These are phyloP conservation scores for Wilcoxina mikolae DNA, from an alignment of 495 filamentous ascomycete species.

Conservation along the genomic window DNA sequence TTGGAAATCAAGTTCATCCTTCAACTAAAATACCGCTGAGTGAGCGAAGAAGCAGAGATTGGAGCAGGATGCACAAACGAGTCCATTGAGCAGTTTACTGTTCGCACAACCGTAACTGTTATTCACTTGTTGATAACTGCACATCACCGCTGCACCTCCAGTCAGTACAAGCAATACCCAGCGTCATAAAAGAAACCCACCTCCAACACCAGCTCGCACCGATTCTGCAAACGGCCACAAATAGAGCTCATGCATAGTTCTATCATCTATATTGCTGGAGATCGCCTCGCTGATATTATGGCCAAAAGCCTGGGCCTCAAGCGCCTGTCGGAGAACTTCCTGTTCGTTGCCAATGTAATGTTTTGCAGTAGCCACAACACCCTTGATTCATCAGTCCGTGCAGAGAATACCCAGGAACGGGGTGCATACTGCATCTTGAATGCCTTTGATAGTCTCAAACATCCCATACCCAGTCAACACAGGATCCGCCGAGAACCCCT, in stretches of 20 bases:
- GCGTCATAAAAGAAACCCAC: conserved; percentile 87
- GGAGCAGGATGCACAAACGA: conserved; percentile 45
- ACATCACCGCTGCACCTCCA: conserved; percentile 78
- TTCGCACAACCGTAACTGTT: conserved; percentile 77
- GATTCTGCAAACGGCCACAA: conserved; percentile 77
- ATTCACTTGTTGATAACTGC: conserved; percentile 85
- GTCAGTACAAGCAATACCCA: conserved; percentile 56
- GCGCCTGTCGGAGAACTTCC: conserved; percentile 68
- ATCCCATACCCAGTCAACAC: conserved; percentile 62
- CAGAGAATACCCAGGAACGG: neutral
- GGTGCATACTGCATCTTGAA: conserved; percentile 46
- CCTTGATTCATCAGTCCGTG: conserved; percentile 18
- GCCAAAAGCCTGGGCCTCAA: conserved; percentile 35
- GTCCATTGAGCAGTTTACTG: conserved; percentile 53
- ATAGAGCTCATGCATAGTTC: conserved; percentile 88
- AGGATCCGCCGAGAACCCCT: conserved; percentile 61
- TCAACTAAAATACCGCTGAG: conserved; percentile 76
- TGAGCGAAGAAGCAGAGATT: conserved; percentile 29
- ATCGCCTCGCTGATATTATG: conserved; percentile 41
- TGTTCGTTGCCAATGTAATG: conserved; percentile 48
- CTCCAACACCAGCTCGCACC: conserved; percentile 60
- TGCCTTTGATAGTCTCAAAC: conserved; percentile 59
- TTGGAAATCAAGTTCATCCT: conserved; percentile 86
- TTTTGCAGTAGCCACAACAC: conserved; percentile 70
- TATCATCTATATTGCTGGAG: conserved; percentile 82